Base-by-base conservation (phyloP, 345 rosid species). In the Citrus medica region DNA sequence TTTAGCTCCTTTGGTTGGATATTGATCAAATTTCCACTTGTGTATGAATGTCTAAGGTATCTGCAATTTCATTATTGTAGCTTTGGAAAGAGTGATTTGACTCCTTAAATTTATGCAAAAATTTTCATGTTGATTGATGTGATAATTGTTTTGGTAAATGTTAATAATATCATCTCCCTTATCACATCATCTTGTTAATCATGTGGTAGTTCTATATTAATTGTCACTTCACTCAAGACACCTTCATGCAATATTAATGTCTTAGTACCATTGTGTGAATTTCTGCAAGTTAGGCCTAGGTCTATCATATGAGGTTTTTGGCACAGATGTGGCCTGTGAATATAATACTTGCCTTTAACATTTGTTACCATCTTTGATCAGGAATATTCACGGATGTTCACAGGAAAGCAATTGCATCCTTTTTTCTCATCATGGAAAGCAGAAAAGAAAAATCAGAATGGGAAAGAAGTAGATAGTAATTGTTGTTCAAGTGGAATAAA, bases 401-500 rank as follows among this genome's bases (percentile, higher is more conserved):
- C 92, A 17, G 98, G 97, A 68, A 94, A 84, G 81, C 91, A 90
- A 82, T 33, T 94, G 60, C 98, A 96, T 85, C 98, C 99, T 12
- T 94, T 94, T 83, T 96, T 94, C 84, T 79, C 94, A 32, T 81
- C 89, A 35, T 74, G 84, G 85, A 92, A 89, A 82, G 70, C 67
- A 10, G 87, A 84, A 70, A 92, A 84, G 83, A 88, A 72, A 79
- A 78, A 75, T 81, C 87, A 88, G 70, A 91, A 85, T 82, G 78
- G 79, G 56, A 62, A 42, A n/a, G 86, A 82, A 76, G 70, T 48
- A 1, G 86, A 88, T 62, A 79, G 67, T 67, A 75, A 81, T 71
- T 28, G 64, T 24, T 22, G 74, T 81, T 79, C 64, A 63, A 80
- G 71, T 48, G 81, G 61, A 78, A 79, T 66, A 83, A 91, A 83